Evolutionary conservation across 495 filamentous ascomycete genomes (phyloP).

Genomic region (Penicillium longicatenatum): DNA sequence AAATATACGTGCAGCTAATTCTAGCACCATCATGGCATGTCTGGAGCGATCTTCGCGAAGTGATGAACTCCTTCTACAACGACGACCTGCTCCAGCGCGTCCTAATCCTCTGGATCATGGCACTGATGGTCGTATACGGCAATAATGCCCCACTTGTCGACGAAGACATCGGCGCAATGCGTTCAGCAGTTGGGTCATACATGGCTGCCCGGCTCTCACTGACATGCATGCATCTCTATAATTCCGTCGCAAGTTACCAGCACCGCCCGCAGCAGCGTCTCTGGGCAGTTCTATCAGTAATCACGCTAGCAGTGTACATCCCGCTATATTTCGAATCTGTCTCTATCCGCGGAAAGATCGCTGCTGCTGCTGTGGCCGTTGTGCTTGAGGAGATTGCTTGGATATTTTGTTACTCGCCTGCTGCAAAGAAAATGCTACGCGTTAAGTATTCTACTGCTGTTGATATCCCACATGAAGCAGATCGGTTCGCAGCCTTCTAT

Average conservation of each 20-base stretch:
- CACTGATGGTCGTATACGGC: constrained; percentile 46
- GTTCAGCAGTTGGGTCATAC: constrained; percentile 42
- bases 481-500: constrained; percentile 51
- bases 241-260: constrained; percentile 42
- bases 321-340: constrained; percentile 41
- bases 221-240: constrained; percentile 32
- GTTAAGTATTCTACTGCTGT: constrained; percentile 41
- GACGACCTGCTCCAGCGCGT: constrained; percentile 50
- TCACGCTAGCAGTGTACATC: constrained; percentile 39
- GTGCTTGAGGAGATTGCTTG: constrained; percentile 32
- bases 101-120: constrained; percentile 51
- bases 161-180: constrained; percentile 43
- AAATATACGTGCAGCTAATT: constrained; percentile 30
- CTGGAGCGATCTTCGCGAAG: constrained; percentile 49
- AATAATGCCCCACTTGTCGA: constrained; percentile 49
- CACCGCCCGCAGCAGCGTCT: constrained; percentile 40
- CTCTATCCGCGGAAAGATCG: constrained; percentile 40
- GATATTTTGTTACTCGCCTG: constrained; percentile 38
- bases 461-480: constrained; percentile 49
- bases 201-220: constrained; percentile 34
- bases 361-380: constrained; percentile 40
- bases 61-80: constrained; percentile 54
- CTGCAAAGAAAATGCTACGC: constrained; percentile 35
- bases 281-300: constrained; percentile 31
- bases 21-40: constrained; percentile 49